Base-by-base conservation (phyloP, 257 asterid species). In the Ajuga chamaepitys region DNA sequence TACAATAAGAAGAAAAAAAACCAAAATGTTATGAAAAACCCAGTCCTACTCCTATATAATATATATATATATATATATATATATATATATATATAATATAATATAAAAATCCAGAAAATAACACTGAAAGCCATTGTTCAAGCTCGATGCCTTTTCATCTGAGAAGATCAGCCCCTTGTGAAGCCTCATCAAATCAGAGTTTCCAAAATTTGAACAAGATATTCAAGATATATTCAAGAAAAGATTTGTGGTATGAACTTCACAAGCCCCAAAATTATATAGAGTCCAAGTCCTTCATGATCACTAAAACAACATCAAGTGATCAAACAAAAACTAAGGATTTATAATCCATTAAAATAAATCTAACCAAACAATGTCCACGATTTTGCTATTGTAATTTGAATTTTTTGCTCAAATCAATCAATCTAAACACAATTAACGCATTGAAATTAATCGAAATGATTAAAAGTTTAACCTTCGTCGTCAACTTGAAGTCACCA, bases 401-500 rank as follows among this genome's bases (percentile, higher is more conserved):
- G n/a, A n/a, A n/a, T n/a, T n/a, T n/a, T n/a, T n/a, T n/a, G n/a
- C n/a, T n/a, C n/a, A n/a, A n/a, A n/a, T n/a, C n/a, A n/a, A n/a
- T 30, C 37, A 30, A 1, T 30, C 1, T 1, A 30, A 30, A 30
- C 37, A 3, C 37, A 30, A 5, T 4, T 0, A 60, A 42, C 14
- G 25, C n/a, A 41, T 42, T 62, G 41, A 42, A 61, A 25, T 26
- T n/a, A 14, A 24, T 13, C n/a, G 54, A 25, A 51, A 50, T 1
- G 1, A 48, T 28, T 46, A 2, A n/a, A 53, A 34, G 25, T 38
- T 59, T 54, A 58, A 85, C 88, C 93, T 81, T 85, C 2, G 76
- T 16, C 0, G 82, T 22, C 71, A 82, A 68, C 57, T 47, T 42
- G 77, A 85, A 85, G 41, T 80, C 88, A 14, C 76, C 67, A 56